Evolutionary conservation across 306 rosid genomes (phyloP), one percentile per base, ranked within the genome.

Genomic region (Quercus aquifolioides): DNA sequence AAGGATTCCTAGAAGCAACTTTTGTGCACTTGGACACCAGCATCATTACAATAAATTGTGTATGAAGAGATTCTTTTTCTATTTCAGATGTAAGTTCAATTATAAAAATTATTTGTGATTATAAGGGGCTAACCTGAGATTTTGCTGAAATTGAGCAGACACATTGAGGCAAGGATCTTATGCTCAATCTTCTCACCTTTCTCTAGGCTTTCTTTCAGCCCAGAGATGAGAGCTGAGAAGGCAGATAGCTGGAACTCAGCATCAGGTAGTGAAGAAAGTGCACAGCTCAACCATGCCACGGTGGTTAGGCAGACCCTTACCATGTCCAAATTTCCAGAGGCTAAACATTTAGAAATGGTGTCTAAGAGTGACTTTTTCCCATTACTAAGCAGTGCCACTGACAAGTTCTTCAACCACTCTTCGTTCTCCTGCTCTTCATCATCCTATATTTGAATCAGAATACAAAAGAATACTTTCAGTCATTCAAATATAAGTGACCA

Each of bases 101-200:
- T 59, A 23, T 14, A 59, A 21, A 59, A 7, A 20, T 21, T 5
- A 6, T 64, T 19, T 3, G 17, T 4, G n/a, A 28, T 38, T 31
- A 19, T 33, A 19, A 19, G 49, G n/a, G 77, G 28, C 77, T 19
- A 76, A 94, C 97, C 98, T 79, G 98, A 82, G 52, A 85, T 91
- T 85, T 88, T 87, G 87, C 91, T 92, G 87, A 94, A 88, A 84
- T 90, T 88, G 80, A 90, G 88, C 80, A 94, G 86, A 77, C 89
- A 87, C 85, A 82, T 69, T 26, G 97, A 85, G 80, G 96, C 92
- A 82, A 94, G 91, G 81, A 84, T 79, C 77, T 83, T 86, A 79
- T 89, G 90, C 64, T 92, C 92, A 78, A 89, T 58, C 20, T 71
- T 77, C 54, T 82, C 86, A 65, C 78, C 84, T 54, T 84, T 83